phyloP scores from a whole-genome alignment of 495 filamentous ascomycete genomes.

The Aspergillus bridgeri region DNA sequence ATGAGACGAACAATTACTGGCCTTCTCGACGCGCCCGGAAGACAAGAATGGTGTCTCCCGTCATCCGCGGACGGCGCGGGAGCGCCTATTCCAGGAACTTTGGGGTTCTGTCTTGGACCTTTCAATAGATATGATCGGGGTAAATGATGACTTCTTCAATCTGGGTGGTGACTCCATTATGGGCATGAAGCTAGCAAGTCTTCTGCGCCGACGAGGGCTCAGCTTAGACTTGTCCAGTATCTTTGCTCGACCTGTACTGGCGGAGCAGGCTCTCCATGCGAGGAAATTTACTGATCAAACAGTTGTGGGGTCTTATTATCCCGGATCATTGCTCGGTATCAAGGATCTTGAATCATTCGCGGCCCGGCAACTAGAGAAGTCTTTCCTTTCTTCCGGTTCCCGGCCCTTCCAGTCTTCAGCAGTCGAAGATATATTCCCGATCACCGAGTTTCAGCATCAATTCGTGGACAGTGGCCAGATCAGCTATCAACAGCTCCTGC shows the following conservation, averaged over 20 bases:
- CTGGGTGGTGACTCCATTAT: constrained; percentile 8
- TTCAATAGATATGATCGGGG: too few species aligned
- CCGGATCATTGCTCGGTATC: not conserved
- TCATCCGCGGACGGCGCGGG: too few species aligned
- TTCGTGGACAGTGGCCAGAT: not conserved
- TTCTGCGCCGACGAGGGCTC: not conserved
- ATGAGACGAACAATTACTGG: too few species aligned
- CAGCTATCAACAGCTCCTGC: not conserved
- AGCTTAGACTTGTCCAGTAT: constrained; percentile 1
- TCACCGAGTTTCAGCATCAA: not conserved
- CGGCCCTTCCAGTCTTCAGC: not conserved
- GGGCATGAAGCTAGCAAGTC: constrained; percentile 5
- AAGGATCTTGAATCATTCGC: not conserved
- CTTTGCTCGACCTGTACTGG: constrained; percentile 3
- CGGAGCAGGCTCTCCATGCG: not conserved
- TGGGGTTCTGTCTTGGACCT: too few species aligned
- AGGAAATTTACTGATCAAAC: not conserved
- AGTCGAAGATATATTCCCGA: not conserved
- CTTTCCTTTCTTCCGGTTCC: too few species aligned
- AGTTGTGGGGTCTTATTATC: not conserved
- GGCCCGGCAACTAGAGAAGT: too few species aligned
- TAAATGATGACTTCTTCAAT: too few species aligned
- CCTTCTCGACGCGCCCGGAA: too few species aligned
- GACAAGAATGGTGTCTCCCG: too few species aligned
- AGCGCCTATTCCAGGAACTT: too few species aligned